Conservation (phyloP, 306 rosid species). For the Lathyrus oleraceus region DNA sequence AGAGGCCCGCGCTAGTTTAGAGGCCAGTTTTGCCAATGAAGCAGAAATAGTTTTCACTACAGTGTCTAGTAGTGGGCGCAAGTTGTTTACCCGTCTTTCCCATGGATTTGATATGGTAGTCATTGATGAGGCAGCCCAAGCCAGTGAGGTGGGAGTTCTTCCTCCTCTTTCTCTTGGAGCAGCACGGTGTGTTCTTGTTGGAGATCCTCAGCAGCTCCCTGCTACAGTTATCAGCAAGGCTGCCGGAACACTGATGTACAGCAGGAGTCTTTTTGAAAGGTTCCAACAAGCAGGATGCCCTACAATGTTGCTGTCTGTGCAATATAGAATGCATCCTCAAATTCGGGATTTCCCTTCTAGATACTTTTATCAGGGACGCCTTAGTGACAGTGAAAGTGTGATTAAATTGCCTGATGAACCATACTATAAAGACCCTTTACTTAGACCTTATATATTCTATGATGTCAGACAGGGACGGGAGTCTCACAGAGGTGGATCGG, state of each 20-base stretch:
- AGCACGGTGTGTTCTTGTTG: constrained; percentile 97
- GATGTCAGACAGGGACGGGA: constrained; percentile 95
- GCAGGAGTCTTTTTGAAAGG: constrained; percentile 96
- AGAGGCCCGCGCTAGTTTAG: constrained; percentile 94
- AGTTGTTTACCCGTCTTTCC: constrained; percentile 92
- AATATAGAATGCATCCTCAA: constrained; percentile 97
- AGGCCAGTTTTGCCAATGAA: constrained; percentile 98
- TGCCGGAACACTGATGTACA: constrained; percentile 93
- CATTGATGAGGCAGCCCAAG: constrained; percentile 98
- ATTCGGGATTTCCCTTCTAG: constrained; percentile 96
- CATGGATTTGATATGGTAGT: constrained; percentile 99
- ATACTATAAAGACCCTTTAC: constrained; percentile 81
- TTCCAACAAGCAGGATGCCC: constrained; percentile 98
- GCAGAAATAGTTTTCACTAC: constrained; percentile 98
- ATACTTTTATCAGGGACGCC: constrained; percentile 95
- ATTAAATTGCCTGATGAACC: constrained; percentile 73
- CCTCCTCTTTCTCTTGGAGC: constrained; percentile 99
- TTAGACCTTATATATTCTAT: constrained; percentile 82
- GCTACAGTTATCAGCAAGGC: constrained; percentile 99
- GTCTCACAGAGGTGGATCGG: constrained; percentile 97
- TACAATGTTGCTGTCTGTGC: constrained; percentile 92
- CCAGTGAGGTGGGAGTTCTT: constrained; percentile 93
- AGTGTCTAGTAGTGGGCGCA: constrained; percentile 97
- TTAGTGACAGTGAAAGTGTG: constrained; percentile 87
- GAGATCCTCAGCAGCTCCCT: constrained; percentile 99